phyloP scores from a whole-genome alignment of 2,329 filamentous ascomycete species.

The Scleromitrula shiraiana region DNA sequence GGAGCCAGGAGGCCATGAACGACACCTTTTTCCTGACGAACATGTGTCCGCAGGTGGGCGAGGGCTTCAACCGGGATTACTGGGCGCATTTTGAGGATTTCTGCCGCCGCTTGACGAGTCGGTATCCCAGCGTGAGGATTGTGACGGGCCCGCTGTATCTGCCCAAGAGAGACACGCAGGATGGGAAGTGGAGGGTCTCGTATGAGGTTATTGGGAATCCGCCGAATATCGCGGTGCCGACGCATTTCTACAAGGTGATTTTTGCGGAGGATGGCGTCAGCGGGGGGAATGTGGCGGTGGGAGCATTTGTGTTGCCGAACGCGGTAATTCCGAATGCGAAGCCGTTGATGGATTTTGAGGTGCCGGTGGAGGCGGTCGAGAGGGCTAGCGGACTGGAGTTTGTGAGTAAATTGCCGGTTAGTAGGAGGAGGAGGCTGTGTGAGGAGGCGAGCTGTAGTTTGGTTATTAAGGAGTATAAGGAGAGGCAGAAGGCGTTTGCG shows the following conservation, averaged over 20 bases:
- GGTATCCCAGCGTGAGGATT: slow-evolving; percentile 80
- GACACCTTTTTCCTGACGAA: slow-evolving; percentile 89
- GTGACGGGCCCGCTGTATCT: slow-evolving; percentile 93
- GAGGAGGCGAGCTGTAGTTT: slow-evolving; percentile 78
- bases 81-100: slow-evolving; percentile 99
- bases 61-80: slow-evolving; percentile 98
- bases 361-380: slow-evolving; percentile 87
- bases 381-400: slow-evolving; percentile 89
- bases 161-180: slow-evolving; percentile 68
- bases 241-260: slow-evolving; percentile 99
- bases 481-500: slow-evolving; percentile 49
- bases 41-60: slow-evolving; percentile 97
- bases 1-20: slow-evolving; percentile 91
- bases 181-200: slow-evolving; percentile 90
- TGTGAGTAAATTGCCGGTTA: slow-evolving; percentile 64
- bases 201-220: slow-evolving; percentile 96
- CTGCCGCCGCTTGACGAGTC: slow-evolving; percentile 70
- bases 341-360: slow-evolving; percentile 85
- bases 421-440: slow-evolving; percentile 72
- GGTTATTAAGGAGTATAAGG: slow-evolving; percentile 69
- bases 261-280: slow-evolving; percentile 76
- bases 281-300: slow-evolving; percentile 79
- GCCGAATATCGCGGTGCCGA: slow-evolving; percentile 90
- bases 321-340: slow-evolving; percentile 81
- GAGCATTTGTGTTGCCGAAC: slow-evolving; percentile 93